These are phyloP conservation scores for Cyberlindnera petersonii DNA, from an alignment of 805 yeast species.

Conservation along the genomic window DNA sequence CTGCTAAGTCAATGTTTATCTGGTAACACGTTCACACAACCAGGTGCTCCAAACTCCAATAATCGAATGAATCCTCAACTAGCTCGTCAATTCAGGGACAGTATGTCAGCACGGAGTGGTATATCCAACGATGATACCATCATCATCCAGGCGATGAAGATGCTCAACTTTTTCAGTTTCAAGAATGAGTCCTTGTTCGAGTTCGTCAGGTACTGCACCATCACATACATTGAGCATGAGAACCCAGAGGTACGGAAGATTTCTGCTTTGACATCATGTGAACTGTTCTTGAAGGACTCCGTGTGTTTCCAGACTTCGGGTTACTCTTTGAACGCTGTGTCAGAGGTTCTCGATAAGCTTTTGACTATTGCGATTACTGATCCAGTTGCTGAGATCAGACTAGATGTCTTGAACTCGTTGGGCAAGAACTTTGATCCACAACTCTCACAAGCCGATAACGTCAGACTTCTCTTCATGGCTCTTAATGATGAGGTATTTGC, in stretches of 20 bases:
- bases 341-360: conserved; percentile 77
- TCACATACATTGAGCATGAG: conserved; percentile 79
- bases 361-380: conserved; percentile 85
- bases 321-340: conserved; percentile 75
- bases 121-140: conserved; percentile 44
- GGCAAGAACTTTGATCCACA: conserved; percentile 84
- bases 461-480: conserved; percentile 78
- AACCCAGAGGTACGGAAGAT: conserved; percentile 74
- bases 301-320: conserved; percentile 82
- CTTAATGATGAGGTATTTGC: conserved; percentile 86
- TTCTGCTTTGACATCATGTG: conserved; percentile 82
- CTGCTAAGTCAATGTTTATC: conserved; percentile 71
- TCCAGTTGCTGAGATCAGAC: conserved; percentile 77
- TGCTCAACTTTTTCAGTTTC: conserved; percentile 72
- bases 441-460: conserved; percentile 89
- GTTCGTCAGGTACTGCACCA: conserved; percentile 79
- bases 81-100: conserved; percentile 76
- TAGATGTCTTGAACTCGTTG: conserved; percentile 70
- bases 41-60: conserved; percentile 68
- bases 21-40: conserved; percentile 76
- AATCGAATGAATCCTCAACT: conserved; percentile 54
- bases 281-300: conserved; percentile 70
- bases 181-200: conserved; percentile 76
- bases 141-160: conserved; percentile 73
- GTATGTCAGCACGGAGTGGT: conserved; percentile 69